Evolutionary conservation across 2,329 filamentous ascomycete species (phyloP).

Genomic region (Trichoderma atroviride): DNA sequence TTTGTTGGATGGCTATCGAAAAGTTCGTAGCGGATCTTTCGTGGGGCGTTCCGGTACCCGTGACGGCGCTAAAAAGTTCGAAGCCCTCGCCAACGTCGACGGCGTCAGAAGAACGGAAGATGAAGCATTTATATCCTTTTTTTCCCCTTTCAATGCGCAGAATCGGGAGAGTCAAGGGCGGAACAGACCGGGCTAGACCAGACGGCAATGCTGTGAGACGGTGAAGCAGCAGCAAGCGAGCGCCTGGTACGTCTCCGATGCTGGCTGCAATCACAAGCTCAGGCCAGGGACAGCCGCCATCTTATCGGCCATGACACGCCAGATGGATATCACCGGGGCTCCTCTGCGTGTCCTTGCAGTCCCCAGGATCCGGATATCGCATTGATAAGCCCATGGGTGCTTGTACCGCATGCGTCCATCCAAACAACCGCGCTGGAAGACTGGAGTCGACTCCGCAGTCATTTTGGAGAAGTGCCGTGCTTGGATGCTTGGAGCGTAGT

Average conservation of each 20-base stretch:
- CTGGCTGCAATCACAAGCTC: not conserved
- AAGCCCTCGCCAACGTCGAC: conserved; percentile 9
- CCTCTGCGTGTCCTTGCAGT: not conserved
- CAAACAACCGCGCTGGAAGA: not conserved
- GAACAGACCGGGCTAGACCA: not conserved
- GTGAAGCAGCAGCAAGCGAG: conserved; percentile 1
- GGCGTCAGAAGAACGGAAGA: not conserved
- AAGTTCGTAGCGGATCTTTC: conserved; percentile 20
- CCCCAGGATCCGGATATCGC: conserved; percentile 9
- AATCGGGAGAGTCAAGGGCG: not conserved
- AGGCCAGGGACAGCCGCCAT: not conserved
- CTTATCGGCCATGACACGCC: conserved; percentile 9
- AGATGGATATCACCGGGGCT: conserved; percentile 5
- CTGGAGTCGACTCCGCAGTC: conserved; percentile 21
- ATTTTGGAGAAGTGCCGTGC: not conserved
- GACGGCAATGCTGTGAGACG: not conserved
- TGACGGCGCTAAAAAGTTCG: conserved; percentile 14
- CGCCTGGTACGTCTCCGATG: not conserved
- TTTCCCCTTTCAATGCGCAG: not conserved
- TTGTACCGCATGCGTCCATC: not conserved
- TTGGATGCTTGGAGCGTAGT: conserved; percentile 20
- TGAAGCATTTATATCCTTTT: conserved; percentile 1
- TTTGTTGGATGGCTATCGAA: conserved; percentile 8
- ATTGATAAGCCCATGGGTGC: not conserved
- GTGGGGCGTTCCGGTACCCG: conserved; percentile 14